phyloP scores from a whole-genome alignment of 140 eudicot species.

The Oenanthe javanica region DNA sequence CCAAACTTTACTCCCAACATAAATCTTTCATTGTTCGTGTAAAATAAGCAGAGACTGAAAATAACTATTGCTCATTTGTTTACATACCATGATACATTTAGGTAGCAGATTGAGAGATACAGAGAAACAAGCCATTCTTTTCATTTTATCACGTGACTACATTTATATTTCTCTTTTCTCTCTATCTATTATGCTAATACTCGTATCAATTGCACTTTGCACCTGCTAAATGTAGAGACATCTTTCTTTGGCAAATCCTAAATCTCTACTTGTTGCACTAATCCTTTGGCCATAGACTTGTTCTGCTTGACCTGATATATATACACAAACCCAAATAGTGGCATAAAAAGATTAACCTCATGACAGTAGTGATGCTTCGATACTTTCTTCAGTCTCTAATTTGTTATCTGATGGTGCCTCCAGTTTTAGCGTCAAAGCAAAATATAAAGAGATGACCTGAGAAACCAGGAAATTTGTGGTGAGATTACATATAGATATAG shows the following conservation, averaged over 20 bases:
- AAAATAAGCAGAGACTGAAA: not conserved
- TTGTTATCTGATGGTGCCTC: conserved; percentile 36
- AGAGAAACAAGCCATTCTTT: not conserved
- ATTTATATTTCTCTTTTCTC: not conserved
- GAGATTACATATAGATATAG: not conserved
- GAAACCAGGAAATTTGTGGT: not conserved
- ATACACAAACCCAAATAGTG: not conserved
- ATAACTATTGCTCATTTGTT: not conserved
- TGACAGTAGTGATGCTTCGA: conserved; percentile 66
- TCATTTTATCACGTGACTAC: not conserved
- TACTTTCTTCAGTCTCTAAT: conserved; percentile 24
- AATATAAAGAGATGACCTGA: conserved; percentile 34
- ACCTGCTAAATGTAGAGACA: not conserved
- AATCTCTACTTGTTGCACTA: not conserved
- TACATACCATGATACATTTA: not conserved
- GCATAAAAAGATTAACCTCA: conserved; percentile 13
- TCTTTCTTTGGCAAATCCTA: not conserved
- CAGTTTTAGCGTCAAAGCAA: conserved; percentile 47
- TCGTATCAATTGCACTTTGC: not conserved
- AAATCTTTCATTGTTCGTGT: not conserved
- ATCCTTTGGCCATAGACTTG: not conserved
- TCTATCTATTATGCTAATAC: not conserved
- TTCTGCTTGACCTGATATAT: not conserved
- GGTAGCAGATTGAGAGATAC: not conserved
- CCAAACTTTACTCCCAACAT: not conserved